phyloP scores from a whole-genome alignment of 208 protist genomes.

The Balamuthia mandrillaris region DNA sequence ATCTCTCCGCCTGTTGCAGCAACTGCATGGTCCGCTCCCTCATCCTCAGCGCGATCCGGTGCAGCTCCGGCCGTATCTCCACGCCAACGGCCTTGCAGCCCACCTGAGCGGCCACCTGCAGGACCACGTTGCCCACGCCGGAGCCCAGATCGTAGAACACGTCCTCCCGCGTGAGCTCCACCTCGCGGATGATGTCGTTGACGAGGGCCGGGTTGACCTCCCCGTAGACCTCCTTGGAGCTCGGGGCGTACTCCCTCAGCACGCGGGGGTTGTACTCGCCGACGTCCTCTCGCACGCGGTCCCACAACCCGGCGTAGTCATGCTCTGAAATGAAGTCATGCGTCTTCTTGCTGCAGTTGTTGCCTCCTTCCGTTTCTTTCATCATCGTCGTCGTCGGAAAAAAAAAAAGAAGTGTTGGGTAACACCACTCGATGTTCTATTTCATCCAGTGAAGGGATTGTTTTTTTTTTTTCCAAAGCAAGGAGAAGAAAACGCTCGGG shows the following conservation, averaged over 20 bases:
- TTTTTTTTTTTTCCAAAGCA: too few relatives aligned
- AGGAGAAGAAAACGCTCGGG: too few relatives aligned
- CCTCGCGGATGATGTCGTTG: neutral
- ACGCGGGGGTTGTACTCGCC: neutral
- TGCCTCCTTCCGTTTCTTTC: too few relatives aligned
- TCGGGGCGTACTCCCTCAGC: neutral
- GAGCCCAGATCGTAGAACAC: constrained; percentile 7
- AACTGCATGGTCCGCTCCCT: neutral
- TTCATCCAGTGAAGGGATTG: too few relatives aligned
- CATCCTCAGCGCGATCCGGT: neutral
- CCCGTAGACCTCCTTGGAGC: constrained; percentile 2
- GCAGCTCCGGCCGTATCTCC: neutral
- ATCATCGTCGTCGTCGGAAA: too few relatives aligned
- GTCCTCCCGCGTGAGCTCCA: neutral
- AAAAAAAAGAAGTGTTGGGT: too few relatives aligned
- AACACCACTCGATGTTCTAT: too few relatives aligned
- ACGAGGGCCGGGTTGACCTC: constrained; percentile 10
- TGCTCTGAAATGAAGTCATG: neutral
- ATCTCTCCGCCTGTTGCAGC: too few relatives aligned
- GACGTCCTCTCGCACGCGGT: neutral
- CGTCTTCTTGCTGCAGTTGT: neutral
- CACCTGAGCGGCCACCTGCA: neutral
- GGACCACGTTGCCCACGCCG: neutral
- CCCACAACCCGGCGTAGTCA: neutral
- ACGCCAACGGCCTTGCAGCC: constrained; percentile 4